Evolutionary conservation across 1,139 yeast genomes (phyloP).

Genomic region (Saccharomycopsis crataegensis): DNA sequence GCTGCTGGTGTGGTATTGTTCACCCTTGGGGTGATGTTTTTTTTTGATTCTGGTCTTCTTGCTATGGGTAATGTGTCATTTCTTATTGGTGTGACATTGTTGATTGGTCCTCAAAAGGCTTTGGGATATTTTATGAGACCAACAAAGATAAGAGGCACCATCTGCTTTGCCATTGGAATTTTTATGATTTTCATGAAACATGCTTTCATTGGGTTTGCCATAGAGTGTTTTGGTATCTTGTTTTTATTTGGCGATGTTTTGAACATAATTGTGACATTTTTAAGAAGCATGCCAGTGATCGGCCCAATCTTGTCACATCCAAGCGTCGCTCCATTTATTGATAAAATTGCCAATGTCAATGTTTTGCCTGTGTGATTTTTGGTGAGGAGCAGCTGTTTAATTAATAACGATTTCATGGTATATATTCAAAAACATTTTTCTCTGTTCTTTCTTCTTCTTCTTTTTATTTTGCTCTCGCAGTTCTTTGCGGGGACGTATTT

Average conservation of each 20-base stretch:
- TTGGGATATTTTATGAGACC: slow-evolving; percentile 80
- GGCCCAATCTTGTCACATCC: slow-evolving; percentile 87
- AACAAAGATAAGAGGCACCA: slow-evolving; percentile 75
- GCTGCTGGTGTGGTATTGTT: slow-evolving; percentile 80
- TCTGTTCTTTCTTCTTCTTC: no score
- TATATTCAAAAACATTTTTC: no score
- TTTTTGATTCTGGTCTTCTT: slow-evolving; percentile 82
- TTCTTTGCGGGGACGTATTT: no score
- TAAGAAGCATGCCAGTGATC: slow-evolving; percentile 79
- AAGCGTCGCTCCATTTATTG: slow-evolving; percentile 68
- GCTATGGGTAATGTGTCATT: slow-evolving; percentile 84
- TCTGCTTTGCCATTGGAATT: slow-evolving; percentile 67
- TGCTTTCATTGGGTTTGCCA: slow-evolving; percentile 76
- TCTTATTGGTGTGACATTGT: slow-evolving; percentile 71
- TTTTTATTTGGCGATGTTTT: slow-evolving; percentile 89
- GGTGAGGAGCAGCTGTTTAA: not conserved
- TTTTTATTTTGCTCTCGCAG: no score
- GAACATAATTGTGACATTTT: slow-evolving; percentile 82
- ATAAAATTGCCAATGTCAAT: slow-evolving; percentile 55
- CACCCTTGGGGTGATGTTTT: slow-evolving; percentile 72
- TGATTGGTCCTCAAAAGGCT: slow-evolving; percentile 86
- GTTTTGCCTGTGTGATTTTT: slow-evolving; percentile 48
- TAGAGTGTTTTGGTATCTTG: slow-evolving; percentile 82
- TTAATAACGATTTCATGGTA: no score
- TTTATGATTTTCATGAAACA: slow-evolving; percentile 57